Percentiles rank a stretch among this genome's conserved stretches.
Evolutionary conservation across 2,329 filamentous ascomycete species (phyloP).

Genomic region (Sarocladium strictum): DNA sequence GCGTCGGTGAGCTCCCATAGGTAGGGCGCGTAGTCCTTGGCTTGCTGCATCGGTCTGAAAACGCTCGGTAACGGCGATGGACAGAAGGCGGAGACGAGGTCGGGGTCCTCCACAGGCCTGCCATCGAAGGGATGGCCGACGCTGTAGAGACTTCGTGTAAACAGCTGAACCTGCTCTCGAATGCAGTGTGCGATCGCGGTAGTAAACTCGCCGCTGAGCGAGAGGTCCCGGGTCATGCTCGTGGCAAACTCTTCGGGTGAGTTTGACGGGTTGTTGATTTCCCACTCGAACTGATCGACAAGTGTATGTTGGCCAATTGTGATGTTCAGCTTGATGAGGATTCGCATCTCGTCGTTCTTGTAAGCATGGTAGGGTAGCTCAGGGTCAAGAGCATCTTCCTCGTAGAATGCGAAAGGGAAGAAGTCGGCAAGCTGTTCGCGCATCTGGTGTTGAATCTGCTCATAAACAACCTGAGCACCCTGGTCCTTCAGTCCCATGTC

Average conservation of each 20-base stretch:
- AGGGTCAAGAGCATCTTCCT: conserved; percentile 85
- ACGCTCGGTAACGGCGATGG: conserved; percentile 75
- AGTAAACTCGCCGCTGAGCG: conserved; percentile 89
- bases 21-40: conserved; percentile 90
- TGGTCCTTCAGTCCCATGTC: conserved; percentile 78
- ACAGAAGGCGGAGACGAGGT: conserved; percentile 79
- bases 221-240: conserved; percentile 83
- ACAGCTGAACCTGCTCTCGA: conserved; percentile 90
- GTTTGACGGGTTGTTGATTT: conserved; percentile 92
- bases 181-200: conserved; percentile 98
- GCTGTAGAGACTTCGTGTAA: conserved; percentile 88
- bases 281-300: conserved; percentile 98
- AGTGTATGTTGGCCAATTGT: conserved; percentile 93
- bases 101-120: conserved; percentile 83
- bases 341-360: conserved; percentile 98
- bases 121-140: conserved; percentile 94
- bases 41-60: conserved; percentile 85
- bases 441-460: conserved; percentile 62
- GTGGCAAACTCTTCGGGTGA: conserved; percentile 91
- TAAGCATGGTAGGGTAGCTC: conserved; percentile 88
- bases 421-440: conserved; percentile 89
- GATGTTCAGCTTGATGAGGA: conserved; percentile 93
- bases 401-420: conserved; percentile 84
- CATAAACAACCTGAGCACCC: conserved; percentile 52
- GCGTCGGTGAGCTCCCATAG: conserved; percentile 90